Evolutionary conservation across 345 rosid species (phyloP), one percentile per base, ranked within the genome.

Genomic region (Turnera subulata): DNA sequence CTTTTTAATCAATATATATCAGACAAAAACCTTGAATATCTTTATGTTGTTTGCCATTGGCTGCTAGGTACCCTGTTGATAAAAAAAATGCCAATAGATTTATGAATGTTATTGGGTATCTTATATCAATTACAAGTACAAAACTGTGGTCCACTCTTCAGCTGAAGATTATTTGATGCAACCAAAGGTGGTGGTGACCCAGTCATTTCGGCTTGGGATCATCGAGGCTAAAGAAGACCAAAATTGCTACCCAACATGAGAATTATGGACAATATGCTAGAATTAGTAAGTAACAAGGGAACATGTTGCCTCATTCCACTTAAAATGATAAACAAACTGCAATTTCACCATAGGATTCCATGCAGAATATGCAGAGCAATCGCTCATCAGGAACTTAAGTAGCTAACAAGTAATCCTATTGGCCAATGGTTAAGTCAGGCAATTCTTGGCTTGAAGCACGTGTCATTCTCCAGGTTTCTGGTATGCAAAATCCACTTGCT

Each of bases 131-230:
- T 29, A 29, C 35, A 29, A 29, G n/a, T n/a, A 29, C 35, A 29
- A 29, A 29, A 29, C 35, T 29, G 8, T 29, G 35, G 35, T 29
- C 35, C 35, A 29, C 5, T 29, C 35, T 29, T 8, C 35, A 62
- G 44, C 32, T 29, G 59, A 62, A 32, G 66, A 63, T 46, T 53
- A 11, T 32, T 29, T 53, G 18, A 49, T 38, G 39, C n/a, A 50
- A 49, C 39, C 55, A 39, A n/a, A 49, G 64, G 39, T 23, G 55
- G n/a, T n/a, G 66, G 25, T 7, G 29, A 19, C 26, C 18, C 11
- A 35, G 42, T 48, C 29, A 5, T 15, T 11, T n/a, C 15, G 43
- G 33, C 43, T 45, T 16, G 66, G 45, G 11, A 40, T 53, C 52
- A 62, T 46, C 59, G 51, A 53, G 48, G 33, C 20, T 4, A 7